These are phyloP conservation scores for Annona squamosa DNA, from an alignment of 164 flowering plant species.

Conservation along the genomic window DNA sequence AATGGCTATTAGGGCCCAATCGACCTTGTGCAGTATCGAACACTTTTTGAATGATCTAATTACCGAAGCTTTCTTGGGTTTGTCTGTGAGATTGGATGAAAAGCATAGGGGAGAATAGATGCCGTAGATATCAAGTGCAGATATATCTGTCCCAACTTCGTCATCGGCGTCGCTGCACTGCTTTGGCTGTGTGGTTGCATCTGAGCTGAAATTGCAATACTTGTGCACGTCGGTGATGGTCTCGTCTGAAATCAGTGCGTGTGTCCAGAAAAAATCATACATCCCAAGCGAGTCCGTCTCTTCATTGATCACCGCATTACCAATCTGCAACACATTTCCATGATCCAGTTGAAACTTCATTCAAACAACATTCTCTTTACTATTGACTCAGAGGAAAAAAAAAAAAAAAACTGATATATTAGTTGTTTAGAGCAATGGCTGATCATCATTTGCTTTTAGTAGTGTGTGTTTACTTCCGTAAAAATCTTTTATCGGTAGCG, in stretches of 20 bases:
- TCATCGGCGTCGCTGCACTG: conserved; percentile 16
- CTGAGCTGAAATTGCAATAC: conserved; percentile 40
- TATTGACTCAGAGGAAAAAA: too few relatives aligned
- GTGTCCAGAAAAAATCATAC: conserved; percentile 50
- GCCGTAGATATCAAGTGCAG: conserved; percentile 42
- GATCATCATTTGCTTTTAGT: too few relatives aligned
- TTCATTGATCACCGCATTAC: conserved; percentile 64
- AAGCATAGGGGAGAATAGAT: conserved; percentile 60
- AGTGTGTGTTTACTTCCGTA: too few relatives aligned
- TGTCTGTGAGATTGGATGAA: conserved; percentile 21
- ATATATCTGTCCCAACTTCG: background rate
- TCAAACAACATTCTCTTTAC: too few relatives aligned
- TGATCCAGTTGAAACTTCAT: too few relatives aligned
- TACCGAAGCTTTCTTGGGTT: conserved; percentile 35
- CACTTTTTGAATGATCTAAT: conserved; percentile 3
- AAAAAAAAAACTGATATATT: too few relatives aligned
- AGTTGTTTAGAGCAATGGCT: too few relatives aligned
- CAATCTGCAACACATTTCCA: conserved; percentile 41
- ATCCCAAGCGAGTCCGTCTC: conserved; percentile 49
- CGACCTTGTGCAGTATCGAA: too few relatives aligned
- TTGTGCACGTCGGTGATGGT: conserved; percentile 10
- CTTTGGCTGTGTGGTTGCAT: background rate
- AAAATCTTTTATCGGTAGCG: too few relatives aligned
- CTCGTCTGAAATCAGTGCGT: conserved; percentile 50
- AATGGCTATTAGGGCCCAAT: too few relatives aligned